Evolutionary conservation across 148 eudicot species (phyloP).

Genomic region (Nepenthes gracilis): DNA sequence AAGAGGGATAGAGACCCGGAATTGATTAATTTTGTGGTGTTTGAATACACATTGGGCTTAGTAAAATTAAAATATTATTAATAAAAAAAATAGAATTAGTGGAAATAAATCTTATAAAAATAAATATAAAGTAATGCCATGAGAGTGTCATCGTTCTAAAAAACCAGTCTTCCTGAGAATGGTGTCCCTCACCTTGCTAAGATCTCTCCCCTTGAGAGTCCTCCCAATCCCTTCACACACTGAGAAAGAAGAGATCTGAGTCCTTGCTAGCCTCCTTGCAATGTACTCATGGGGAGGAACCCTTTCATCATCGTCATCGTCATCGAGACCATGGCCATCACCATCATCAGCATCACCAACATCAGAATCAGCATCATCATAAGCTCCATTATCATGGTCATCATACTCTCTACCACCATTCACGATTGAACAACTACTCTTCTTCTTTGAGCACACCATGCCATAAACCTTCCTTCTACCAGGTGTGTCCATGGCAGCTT

Average conservation of each 20-base stretch:
- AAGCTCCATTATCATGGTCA: constrained; percentile 3
- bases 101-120: no score
- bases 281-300: constrained; percentile 80
- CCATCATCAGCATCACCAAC: constrained; percentile 2
- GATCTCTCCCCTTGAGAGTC: constrained; percentile 87
- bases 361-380: constrained; percentile 5
- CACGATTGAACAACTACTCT: background rate
- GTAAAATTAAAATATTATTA: no score
- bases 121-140: no score
- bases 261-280: constrained; percentile 57
- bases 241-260: constrained; percentile 53
- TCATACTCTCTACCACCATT: background rate
- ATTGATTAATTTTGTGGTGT: no score
- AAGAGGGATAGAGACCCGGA: no score
- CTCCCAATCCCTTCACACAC: constrained; percentile 87
- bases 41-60: no score
- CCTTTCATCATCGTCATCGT: constrained; percentile 33
- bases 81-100: no score
- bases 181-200: constrained; percentile 64
- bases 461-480: constrained; percentile 50
- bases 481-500: constrained; percentile 55
- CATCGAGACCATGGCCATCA: constrained; percentile 7
- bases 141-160: constrained; percentile 23
- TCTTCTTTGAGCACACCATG: constrained; percentile 2
- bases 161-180: constrained; percentile 76